These are phyloP conservation scores for Luffa acutangula DNA, from an alignment of 306 rosid genomes.

Conservation along the genomic window DNA sequence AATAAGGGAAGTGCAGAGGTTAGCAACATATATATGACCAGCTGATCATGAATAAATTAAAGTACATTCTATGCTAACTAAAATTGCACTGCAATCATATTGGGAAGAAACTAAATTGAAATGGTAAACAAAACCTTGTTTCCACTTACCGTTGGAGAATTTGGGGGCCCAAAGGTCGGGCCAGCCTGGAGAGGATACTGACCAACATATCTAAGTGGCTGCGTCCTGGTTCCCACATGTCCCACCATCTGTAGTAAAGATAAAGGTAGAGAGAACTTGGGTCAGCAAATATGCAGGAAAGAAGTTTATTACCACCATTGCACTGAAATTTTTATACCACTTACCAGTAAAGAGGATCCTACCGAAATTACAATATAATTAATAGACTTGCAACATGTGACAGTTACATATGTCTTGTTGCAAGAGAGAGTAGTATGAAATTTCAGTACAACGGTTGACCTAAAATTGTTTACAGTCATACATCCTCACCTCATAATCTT, in stretches of 20 bases:
- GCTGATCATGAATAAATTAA: neutral
- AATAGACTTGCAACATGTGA: neutral
- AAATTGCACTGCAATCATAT: neutral
- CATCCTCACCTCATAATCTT: neutral
- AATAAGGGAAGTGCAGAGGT: conserved; percentile 2
- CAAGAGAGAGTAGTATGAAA: neutral
- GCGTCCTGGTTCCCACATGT: conserved; percentile 54
- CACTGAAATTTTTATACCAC: neutral
- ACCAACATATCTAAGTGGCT: conserved; percentile 47
- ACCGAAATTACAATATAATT: neutral
- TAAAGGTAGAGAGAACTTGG: conserved; percentile 7
- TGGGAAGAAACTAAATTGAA: conserved; percentile 9
- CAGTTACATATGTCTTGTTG: neutral
- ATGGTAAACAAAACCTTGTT: conserved; percentile 3
- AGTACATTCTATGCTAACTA: neutral
- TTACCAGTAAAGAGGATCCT: neutral
- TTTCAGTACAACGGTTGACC: neutral
- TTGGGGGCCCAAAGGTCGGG: conserved; percentile 54
- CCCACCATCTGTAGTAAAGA: conserved; percentile 45
- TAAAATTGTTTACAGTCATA: neutral
- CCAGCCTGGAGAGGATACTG: conserved; percentile 64
- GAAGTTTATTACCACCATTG: neutral
- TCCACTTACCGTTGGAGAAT: conserved; percentile 64
- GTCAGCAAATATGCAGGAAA: neutral
- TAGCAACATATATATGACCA: neutral